phyloP scores from a whole-genome alignment of 2,329 filamentous ascomycete genomes.

The Ophiosphaerella herpotricha region DNA sequence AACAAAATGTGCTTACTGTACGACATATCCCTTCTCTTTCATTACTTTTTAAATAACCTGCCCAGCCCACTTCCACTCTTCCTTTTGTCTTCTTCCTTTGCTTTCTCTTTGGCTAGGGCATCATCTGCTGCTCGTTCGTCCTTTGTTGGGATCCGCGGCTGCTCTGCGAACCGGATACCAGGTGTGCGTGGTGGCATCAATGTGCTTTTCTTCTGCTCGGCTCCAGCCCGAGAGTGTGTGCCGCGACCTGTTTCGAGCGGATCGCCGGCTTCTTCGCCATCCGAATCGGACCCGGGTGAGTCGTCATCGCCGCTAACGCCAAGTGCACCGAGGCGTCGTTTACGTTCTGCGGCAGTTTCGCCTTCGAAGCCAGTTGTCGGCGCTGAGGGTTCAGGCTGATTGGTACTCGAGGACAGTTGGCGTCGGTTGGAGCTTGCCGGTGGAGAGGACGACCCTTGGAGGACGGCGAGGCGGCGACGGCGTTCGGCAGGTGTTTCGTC shows the following conservation, averaged over 20 bases:
- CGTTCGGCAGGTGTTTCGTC: constrained; percentile 25
- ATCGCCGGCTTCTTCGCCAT: constrained; percentile 41
- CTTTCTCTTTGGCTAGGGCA: constrained; percentile 25
- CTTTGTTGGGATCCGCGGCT: constrained; percentile 40
- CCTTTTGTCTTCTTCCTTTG: constrained; percentile 13
- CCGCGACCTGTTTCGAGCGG: constrained; percentile 43
- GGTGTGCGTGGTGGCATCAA: constrained; percentile 45
- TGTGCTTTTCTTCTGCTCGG: constrained; percentile 6
- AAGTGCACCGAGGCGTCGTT: constrained; percentile 74
- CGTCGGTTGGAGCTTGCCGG: constrained; percentile 17
- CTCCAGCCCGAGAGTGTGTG: constrained; percentile 20
- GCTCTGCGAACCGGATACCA: constrained; percentile 67
- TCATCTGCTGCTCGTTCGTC: constrained; percentile 37
- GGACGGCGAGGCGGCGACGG: constrained; percentile 22
- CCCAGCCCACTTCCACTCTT: constrained; percentile 26
- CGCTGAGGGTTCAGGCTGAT: constrained; percentile 21
- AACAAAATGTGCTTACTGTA: too few relatives aligned
- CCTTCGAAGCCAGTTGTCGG: constrained; percentile 47
- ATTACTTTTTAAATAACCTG: constrained; percentile 23
- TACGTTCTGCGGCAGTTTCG: constrained; percentile 76
- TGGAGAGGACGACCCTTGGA: constrained; percentile 18
- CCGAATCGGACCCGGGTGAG: constrained; percentile 35
- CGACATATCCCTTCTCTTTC: too few relatives aligned
- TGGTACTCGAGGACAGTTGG: constrained; percentile 4
- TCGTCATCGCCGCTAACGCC: constrained; percentile 54